phyloP scores from a whole-genome alignment of 2,329 filamentous ascomycete species.

The Fusarium palustre region DNA sequence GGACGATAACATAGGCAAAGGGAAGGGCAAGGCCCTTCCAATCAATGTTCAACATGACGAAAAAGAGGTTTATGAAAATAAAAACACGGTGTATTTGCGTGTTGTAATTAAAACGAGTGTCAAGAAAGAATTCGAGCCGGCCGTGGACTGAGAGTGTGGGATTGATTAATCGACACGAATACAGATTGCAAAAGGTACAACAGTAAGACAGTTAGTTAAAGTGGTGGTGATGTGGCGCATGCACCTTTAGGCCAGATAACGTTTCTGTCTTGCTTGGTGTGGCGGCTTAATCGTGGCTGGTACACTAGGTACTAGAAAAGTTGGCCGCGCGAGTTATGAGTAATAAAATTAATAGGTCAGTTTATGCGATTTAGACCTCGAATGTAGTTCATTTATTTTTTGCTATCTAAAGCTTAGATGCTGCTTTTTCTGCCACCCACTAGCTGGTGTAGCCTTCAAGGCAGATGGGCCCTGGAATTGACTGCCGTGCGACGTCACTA shows the following conservation, averaged over 20 bases:
- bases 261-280: constrained; percentile 16
- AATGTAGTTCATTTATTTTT: no score
- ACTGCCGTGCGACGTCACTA: constrained; percentile 40
- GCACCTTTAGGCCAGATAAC: constrained; percentile 41
- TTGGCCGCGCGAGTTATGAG: no score
- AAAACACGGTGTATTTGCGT: constrained; percentile 5
- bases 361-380: no score
- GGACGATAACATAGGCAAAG: constrained; percentile 87
- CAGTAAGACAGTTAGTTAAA: constrained; percentile 6
- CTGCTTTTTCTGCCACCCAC: no score
- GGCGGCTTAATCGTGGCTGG: constrained; percentile 26
- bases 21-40: constrained; percentile 89
- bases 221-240: constrained; percentile 39
- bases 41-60: constrained; percentile 69
- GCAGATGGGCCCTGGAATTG: constrained; percentile 4
- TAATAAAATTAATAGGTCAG: no score
- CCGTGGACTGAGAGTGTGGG: constrained; percentile 7
- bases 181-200: constrained; percentile 14
- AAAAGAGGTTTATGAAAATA: constrained; percentile 5
- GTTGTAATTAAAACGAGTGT: constrained; percentile 30
- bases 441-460: background rate
- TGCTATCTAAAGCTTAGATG: no score
- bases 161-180: constrained; percentile 33
- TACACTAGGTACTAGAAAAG: no score
- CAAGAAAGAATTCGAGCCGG: constrained; percentile 26